Percentiles rank a stretch among this genome's conserved stretches.
phyloP scores from a whole-genome alignment of 1,139 yeast genomes.

The Geotrichum restrictum region DNA sequence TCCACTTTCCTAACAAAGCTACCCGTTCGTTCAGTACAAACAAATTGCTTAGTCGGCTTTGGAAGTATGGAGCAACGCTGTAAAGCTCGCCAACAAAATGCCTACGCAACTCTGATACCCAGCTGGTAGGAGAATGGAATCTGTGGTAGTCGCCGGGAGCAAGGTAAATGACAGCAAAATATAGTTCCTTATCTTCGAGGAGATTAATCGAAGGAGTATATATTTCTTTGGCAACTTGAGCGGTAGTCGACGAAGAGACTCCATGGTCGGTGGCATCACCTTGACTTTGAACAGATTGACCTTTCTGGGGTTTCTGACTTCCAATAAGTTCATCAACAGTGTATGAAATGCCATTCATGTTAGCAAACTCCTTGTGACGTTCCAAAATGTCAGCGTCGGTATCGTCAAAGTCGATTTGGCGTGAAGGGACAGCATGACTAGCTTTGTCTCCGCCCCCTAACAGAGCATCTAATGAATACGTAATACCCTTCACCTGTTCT shows the following conservation, averaged over 20 bases:
- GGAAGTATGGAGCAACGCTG: constrained; percentile 96
- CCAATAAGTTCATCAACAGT: constrained; percentile 69
- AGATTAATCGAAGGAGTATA: constrained; percentile 31
- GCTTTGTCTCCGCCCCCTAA: constrained; percentile 51
- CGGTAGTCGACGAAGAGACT: constrained; percentile 24
- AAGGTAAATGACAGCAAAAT: constrained; percentile 84
- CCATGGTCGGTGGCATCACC: constrained; percentile 38
- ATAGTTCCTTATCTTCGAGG: constrained; percentile 54
- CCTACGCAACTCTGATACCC: constrained; percentile 92
- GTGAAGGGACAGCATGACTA: constrained; percentile 59
- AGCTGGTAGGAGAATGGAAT: constrained; percentile 91
- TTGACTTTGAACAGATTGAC: constrained; percentile 26
- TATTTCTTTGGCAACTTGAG: constrained; percentile 30
- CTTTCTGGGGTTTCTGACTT: constrained; percentile 30
- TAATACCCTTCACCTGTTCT: constrained; percentile 95
- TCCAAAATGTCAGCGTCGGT: constrained; percentile 37
- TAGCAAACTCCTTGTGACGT: constrained; percentile 74
- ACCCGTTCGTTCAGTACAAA: constrained; percentile 94
- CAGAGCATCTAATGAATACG: constrained; percentile 84
- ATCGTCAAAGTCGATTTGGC: constrained; percentile 47
- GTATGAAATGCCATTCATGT: constrained; percentile 68
- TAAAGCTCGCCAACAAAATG: constrained; percentile 95
- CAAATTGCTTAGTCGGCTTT: constrained; percentile 75
- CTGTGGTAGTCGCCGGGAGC: constrained; percentile 99
- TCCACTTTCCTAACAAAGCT: constrained; percentile 92